phyloP scores from a whole-genome alignment of 768 basidiomycete species.

The Cystofilobasidium macerans region DNA sequence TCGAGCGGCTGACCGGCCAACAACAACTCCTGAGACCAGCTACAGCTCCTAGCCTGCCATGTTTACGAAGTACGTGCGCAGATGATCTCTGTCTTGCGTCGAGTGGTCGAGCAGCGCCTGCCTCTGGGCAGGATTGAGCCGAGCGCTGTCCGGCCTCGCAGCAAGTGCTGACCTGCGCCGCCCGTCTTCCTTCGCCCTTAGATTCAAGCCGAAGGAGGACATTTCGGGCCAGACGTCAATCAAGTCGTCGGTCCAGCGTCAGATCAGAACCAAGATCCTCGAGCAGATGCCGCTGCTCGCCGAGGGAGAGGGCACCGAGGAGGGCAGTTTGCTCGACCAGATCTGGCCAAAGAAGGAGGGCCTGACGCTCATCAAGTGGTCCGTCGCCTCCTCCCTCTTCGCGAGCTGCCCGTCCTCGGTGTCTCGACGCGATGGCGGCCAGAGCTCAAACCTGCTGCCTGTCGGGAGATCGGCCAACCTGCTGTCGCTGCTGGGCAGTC shows the following conservation, averaged over 20 bases:
- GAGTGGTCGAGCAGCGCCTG: no score
- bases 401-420: no score
- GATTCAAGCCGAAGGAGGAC: constrained; percentile 51
- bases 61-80: constrained; percentile 39
- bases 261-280: constrained; percentile 66
- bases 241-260: constrained; percentile 85
- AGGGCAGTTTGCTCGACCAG: constrained; percentile 57
- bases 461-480: no score
- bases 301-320: constrained; percentile 39
- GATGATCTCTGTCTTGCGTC: background rate
- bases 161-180: background rate
- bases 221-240: constrained; percentile 80
- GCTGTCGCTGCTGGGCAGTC: no score
- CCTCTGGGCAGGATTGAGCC: no score
- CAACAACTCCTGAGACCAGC: no score
- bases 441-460: no score
- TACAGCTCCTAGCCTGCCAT: constrained; percentile 26
- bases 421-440: no score
- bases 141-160: background rate
- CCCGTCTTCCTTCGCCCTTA: constrained; percentile 27
- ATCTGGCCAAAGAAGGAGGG: constrained; percentile 99
- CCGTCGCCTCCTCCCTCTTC: constrained; percentile 24
- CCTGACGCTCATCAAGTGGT: constrained; percentile 90
- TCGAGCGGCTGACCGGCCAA: no score
- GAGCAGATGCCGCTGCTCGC: constrained; percentile 54